These are phyloP conservation scores for Hibiscus mutabilis DNA, from an alignment of 345 rosid genomes.

Conservation along the genomic window DNA sequence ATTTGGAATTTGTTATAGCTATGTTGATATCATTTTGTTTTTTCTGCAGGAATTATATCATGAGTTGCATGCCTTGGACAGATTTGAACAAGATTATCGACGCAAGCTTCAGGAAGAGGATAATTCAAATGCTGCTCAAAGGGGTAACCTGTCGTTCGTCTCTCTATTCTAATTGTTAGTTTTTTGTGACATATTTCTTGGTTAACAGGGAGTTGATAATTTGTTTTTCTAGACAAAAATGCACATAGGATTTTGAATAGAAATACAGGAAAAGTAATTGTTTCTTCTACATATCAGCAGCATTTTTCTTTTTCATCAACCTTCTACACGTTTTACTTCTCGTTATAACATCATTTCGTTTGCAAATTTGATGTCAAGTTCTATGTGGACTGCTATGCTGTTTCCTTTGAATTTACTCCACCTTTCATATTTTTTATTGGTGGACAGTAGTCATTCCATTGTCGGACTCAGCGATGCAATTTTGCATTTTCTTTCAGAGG, in stretches of 20 bases:
- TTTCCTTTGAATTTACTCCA: background rate
- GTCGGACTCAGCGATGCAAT: background rate
- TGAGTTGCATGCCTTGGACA: slow-evolving; percentile 91
- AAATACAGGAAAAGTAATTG: too few relatives aligned
- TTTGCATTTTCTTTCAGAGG: slow-evolving; percentile 7
- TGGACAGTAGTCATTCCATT: background rate
- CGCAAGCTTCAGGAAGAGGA: slow-evolving; percentile 94
- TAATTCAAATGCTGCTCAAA: slow-evolving; percentile 58
- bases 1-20: slow-evolving; percentile 4
- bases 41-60: slow-evolving; percentile 82
- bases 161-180: background rate
- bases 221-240: slow-evolving; percentile 1
- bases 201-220: background rate
- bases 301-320: background rate
- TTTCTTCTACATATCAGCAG: too few relatives aligned
- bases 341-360: background rate
- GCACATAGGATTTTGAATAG: background rate
- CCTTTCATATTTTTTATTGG: slow-evolving; percentile 3
- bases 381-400: background rate
- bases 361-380: background rate
- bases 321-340: background rate
- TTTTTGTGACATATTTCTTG: background rate
- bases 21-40: background rate
- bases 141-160: slow-evolving; percentile 36
- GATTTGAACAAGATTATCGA: slow-evolving; percentile 95